These are phyloP conservation scores for Malassezia furfur DNA, from an alignment of 1,284 basidiomycete species.

Conservation along the genomic window DNA sequence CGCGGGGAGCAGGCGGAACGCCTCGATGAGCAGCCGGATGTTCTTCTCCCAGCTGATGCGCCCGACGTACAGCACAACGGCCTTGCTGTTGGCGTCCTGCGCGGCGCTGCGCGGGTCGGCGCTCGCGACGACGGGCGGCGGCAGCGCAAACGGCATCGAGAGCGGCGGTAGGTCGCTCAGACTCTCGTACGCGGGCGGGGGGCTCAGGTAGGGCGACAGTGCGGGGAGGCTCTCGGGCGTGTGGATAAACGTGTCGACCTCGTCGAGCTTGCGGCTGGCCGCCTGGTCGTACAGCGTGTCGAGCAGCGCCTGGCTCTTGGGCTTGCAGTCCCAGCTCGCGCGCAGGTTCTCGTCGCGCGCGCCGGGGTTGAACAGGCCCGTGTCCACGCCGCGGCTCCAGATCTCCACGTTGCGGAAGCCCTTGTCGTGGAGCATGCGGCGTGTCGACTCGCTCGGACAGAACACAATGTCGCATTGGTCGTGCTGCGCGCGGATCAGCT, in stretches of 20 bases:
- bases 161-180: slow-evolving; percentile 33
- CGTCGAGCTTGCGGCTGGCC: background rate
- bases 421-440: slow-evolving; percentile 52
- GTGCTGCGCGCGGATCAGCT: slow-evolving; percentile 35
- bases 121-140: slow-evolving; percentile 26
- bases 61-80: slow-evolving; percentile 50
- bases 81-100: slow-evolving; percentile 26
- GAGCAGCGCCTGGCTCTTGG: slow-evolving; percentile 27
- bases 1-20: slow-evolving; percentile 49
- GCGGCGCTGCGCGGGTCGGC: slow-evolving; percentile 15
- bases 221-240: slow-evolving; percentile 46
- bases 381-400: slow-evolving; percentile 52
- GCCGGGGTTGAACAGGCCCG: slow-evolving; percentile 41
- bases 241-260: slow-evolving; percentile 39
- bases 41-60: slow-evolving; percentile 57
- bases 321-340: slow-evolving; percentile 50
- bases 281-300: slow-evolving; percentile 14
- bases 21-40: slow-evolving; percentile 54
- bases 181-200: slow-evolving; percentile 41
- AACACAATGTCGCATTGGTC: slow-evolving; percentile 51
- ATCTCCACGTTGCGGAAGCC: slow-evolving; percentile 52
- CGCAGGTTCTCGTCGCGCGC: slow-evolving; percentile 51
- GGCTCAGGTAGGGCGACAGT: slow-evolving; percentile 35
- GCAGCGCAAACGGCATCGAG: slow-evolving; percentile 27
- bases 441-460: slow-evolving; percentile 54